Base-by-base conservation (phyloP, 2,329 filamentous ascomycete genomes). In the Tolypocladium inflatum region DNA sequence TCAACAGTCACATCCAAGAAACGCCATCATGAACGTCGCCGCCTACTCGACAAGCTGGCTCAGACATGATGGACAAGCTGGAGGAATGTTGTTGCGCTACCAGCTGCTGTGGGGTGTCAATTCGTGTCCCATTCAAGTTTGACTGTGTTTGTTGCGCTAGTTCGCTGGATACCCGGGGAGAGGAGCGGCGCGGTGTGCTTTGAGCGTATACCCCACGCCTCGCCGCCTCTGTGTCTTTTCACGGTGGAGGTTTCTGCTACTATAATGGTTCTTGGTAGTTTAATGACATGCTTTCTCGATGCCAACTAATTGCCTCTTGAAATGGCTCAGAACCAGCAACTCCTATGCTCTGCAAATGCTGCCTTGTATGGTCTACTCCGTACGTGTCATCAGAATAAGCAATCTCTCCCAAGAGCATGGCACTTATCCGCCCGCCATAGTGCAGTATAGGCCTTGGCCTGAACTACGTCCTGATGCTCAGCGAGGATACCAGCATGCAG, bases 81-180 rank as follows among this genome's bases (percentile, higher is more conserved):
- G 38, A 19, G 4, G 19, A n/a, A 23, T 38, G 35, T 19, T 21
- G 13, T 19, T n/a, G n/a, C 26, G 48, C 26, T 26, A 19, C 19
- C 19, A 10, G 30, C 48, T 52, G 19, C 30, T 2, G 52, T 37
- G 33, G 23, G 35, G 13, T 33, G 43, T n/a, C 33, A 21, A 23
- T n/a, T 45, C 33, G 43, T 35, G 43, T 21, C 41, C 19, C 9
- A 42, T 42, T 55, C 42, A 8, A 30, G 53, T 55, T 42, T 55
- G 42, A 54, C 55, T 61, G 56, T 55, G 52, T 58, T 60, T 61
- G 55, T 57, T 59, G 55, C 64, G 63, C 63, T 66, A 60, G 59
- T 65, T 63, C 58, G 66, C 67, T 69, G 69, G 67, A 71, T 71
- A 71, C 68, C 66, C 66, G 59, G 60, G 60, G 62, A 65, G 62